Evolutionary conservation across 352 stramenopile genomes (phyloP), one percentile per base, ranked within the genome.

Genomic region (Phytophthora aleatoria): DNA sequence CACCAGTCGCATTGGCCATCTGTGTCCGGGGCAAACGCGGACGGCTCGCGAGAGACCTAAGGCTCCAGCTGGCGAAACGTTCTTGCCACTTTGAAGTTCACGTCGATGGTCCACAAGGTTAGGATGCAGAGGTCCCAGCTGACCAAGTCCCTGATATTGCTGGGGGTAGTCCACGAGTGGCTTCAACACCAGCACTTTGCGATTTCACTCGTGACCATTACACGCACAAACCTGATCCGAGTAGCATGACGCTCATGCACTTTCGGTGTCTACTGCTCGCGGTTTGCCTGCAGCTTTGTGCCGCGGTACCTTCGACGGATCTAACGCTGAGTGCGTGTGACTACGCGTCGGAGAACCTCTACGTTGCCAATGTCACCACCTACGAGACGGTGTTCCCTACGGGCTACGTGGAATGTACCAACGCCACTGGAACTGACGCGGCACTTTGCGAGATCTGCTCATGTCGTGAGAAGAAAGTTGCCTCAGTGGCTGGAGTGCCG

Each of bases 391-490:
- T 53, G 15, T 76, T 83, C 44, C 72, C 74, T 12, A 31, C 49
- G 4, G 77, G 72, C 5, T 83, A 72, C 31, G 48, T 77, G 50
- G 59, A 71, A 35, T 86, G 77, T 49, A 20, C 59, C 9, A 71
- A 60, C 13, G 24, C 50, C 27, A 64, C 50, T 7, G 58, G 33
- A 10, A 50, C 33, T 38, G 47, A 60, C 33, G 36, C 4, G 11
- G 16, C 2, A 7, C 16, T 64, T 12, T 86, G 77, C 41, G 33
- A 52, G 5, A 31, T 44, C 2, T 86, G 77, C 39, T 57, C 62
- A 3, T 86, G 77, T 56, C 74, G 77, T n/a, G 68, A 83, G 44
- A 77, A 67, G 61, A 69, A 74, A 59, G 44, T 61, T 5, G 51
- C 50, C 0, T 62, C 44, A 12, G 45, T 67, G 13, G 60, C 16